phyloP scores from a whole-genome alignment of 2,329 filamentous ascomycete species.

The Paecilomyces fulvus region DNA sequence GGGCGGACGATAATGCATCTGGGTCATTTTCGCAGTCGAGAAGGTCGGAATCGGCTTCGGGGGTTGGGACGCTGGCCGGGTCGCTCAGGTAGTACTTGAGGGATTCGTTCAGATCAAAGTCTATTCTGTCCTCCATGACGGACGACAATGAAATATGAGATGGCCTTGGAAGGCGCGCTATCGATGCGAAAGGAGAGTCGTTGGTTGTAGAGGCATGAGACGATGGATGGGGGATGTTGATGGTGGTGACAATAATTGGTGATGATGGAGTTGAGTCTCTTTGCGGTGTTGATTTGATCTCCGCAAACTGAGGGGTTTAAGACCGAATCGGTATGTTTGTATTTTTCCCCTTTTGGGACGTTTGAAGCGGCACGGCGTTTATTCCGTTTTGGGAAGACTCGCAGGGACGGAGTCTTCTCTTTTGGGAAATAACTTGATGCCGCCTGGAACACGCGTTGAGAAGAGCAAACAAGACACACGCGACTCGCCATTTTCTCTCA shows the following conservation, averaged over 20 bases:
- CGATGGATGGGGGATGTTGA: not conserved
- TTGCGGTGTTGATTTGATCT: not conserved
- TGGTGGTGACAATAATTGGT: not conserved
- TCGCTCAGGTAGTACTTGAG: conserved; percentile 97
- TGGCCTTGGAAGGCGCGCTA: not conserved
- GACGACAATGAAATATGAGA: not conserved
- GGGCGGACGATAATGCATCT: conserved; percentile 65
- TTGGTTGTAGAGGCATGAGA: not conserved
- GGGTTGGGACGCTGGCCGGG: conserved; percentile 70
- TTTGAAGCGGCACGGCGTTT: conserved; percentile 2
- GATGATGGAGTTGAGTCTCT: not conserved
- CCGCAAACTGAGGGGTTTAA: not conserved
- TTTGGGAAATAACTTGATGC: not conserved
- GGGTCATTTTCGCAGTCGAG: conserved; percentile 90
- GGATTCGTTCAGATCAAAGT: conserved; percentile 93
- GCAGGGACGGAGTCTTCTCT: not conserved
- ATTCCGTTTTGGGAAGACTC: not conserved
- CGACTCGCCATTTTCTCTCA: not conserved
- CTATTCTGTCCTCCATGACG: conserved; percentile 59
- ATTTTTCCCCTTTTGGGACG: conserved; percentile 18
- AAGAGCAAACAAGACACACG: not conserved
- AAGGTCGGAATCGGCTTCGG: conserved; percentile 74
- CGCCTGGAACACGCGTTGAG: not conserved
- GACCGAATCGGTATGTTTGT: conserved; percentile 14
- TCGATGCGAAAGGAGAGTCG: not conserved